Evolutionary conservation across 1,139 yeast species (phyloP).

Genomic region (Hyphopichia khmerensis): DNA sequence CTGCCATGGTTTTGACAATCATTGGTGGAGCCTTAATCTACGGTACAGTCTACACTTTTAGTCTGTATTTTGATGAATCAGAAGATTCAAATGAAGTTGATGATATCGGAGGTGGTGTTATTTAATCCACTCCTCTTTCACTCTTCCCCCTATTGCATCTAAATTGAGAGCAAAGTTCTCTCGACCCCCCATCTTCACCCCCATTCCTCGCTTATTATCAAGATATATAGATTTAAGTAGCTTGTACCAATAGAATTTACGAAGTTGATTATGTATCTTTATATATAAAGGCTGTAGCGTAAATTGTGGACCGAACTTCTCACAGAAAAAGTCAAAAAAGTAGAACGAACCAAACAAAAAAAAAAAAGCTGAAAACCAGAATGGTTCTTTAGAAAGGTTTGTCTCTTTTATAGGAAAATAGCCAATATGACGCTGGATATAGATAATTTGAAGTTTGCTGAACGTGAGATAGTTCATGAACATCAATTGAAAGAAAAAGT

Average conservation of each 20-base stretch:
- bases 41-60: conserved; percentile 71
- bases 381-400: too few species aligned
- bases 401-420: too few species aligned
- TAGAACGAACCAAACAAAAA: not conserved
- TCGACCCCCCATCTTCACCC: too few species aligned
- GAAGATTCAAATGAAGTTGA: conserved; percentile 44
- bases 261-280: not conserved
- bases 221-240: not conserved
- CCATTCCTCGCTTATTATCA: not conserved
- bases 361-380: not conserved
- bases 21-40: conserved; percentile 71
- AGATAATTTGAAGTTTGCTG: conserved; percentile 14
- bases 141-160: not conserved
- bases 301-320: not conserved
- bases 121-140: conserved; percentile 16
- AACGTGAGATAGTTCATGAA: conserved; percentile 36
- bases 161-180: not conserved
- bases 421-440: not conserved
- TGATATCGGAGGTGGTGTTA: conserved; percentile 30
- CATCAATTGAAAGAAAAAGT: conserved; percentile 53
- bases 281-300: not conserved
- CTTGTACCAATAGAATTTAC: not conserved
- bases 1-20: conserved; percentile 64
- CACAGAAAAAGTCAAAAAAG: not conserved
- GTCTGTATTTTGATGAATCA: conserved; percentile 64